phyloP scores from a whole-genome alignment of 225 moss, liverwort and hornwort species.

The Rhytidiadelphus loreus region DNA sequence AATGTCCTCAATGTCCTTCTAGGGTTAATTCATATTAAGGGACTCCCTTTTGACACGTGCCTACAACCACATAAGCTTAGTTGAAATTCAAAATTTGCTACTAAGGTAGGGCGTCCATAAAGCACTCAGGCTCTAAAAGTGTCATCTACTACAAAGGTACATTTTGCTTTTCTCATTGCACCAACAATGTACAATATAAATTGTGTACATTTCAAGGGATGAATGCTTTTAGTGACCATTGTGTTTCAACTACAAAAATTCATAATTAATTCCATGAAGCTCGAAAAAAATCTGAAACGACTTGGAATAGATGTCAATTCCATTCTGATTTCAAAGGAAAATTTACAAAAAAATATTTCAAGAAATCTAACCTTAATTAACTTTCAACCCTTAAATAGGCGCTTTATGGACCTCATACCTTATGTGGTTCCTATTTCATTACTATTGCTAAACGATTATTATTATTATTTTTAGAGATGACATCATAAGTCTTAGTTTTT shows the following conservation, averaged over 20 bases:
- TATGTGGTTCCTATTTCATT: too few species aligned
- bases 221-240: rapidly evolving
- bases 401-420: too few species aligned
- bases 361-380: neutral
- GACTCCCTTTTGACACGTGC: neutral
- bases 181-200: neutral
- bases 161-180: neutral
- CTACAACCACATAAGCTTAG: neutral
- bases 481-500: neutral
- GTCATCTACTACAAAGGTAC: rapidly evolving
- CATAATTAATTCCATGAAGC: neutral
- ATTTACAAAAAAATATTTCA: rapidly evolving
- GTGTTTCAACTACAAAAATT: neutral
- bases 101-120: too few species aligned
- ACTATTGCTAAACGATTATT: neutral
- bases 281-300: neutral
- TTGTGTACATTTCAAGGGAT: neutral
- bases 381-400: rapidly evolving
- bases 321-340: neutral
- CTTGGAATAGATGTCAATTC: too few species aligned
- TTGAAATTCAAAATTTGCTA: neutral
- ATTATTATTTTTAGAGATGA: neutral
- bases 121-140: rapidly evolving
- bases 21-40: neutral
- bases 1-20: too few species aligned